Evolutionary conservation across 83 land plant species (phyloP).

Genomic region (Picea mariana): DNA sequence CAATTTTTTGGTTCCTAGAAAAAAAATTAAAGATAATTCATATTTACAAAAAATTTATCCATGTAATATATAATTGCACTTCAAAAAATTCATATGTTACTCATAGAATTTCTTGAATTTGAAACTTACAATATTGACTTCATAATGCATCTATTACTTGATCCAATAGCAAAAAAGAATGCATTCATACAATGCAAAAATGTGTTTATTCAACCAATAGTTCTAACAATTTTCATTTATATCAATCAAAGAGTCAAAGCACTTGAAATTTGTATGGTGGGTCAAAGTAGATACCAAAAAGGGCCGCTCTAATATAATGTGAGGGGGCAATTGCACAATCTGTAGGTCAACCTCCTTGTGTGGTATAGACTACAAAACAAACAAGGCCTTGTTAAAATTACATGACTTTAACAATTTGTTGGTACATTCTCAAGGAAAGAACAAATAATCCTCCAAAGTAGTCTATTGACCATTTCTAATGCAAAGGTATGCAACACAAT

Average conservation of each 20-base stretch:
- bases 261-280: background rate
- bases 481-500: background rate
- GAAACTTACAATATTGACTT: background rate
- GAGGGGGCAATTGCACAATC: slow-evolving; percentile 67
- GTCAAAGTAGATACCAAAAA: slow-evolving; percentile 64
- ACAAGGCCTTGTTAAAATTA: slow-evolving; percentile 1
- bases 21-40: background rate
- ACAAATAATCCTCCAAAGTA: background rate
- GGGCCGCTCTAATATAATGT: slow-evolving; percentile 66
- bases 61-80: background rate
- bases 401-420: background rate
- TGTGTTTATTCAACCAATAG: background rate
- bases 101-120: background rate
- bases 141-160: slow-evolving; percentile 4
- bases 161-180: background rate
- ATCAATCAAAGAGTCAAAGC: slow-evolving; percentile 12
- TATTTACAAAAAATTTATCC: background rate
- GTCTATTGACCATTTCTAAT: background rate
- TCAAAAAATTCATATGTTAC: background rate
- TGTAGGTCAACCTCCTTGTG: slow-evolving; percentile 75
- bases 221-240: background rate
- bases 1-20: background rate
- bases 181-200: background rate
- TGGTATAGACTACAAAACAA: slow-evolving; percentile 65
- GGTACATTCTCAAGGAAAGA: background rate